A percentile compares a stretch with the other conserved stretches of the same genome.
These are phyloP conservation scores for Kwoniella botswanensis DNA, from an alignment of 768 basidiomycete genomes.

Conservation along the genomic window DNA sequence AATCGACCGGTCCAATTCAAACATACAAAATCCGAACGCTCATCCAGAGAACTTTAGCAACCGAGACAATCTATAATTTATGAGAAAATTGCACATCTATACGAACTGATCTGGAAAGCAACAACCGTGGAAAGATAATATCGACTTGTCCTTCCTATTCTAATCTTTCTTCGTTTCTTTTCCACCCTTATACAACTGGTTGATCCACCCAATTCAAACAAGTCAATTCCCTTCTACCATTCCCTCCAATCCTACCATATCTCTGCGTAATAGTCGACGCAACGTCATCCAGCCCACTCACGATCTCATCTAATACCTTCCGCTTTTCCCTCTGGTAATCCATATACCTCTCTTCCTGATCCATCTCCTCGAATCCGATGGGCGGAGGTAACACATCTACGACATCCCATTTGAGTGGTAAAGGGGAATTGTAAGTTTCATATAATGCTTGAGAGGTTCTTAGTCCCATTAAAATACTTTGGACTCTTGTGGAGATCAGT, in stretches of 20 bases:
- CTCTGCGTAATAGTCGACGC: neutral
- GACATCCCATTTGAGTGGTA: conserved; percentile 6
- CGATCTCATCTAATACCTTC: conserved; percentile 6
- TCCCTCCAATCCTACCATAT: conserved; percentile 8
- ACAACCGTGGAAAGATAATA: no score
- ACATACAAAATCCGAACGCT: no score
- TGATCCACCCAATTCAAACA: conserved; percentile 74
- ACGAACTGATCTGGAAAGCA: no score
- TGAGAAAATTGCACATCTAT: no score
- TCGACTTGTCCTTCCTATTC: no score
- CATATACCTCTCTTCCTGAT: neutral
- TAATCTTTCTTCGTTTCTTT: no score
- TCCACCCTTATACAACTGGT: no score
- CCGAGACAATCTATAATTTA: no score
- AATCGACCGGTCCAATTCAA: neutral
- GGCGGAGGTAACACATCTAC: conserved; percentile 11
- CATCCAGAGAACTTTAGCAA: no score
- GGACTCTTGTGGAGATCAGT: conserved; percentile 3
- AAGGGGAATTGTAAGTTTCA: neutral
- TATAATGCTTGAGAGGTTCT: conserved; percentile 12
- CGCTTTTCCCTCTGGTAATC: conserved; percentile 14
- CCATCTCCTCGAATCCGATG: neutral
- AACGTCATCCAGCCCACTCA: conserved; percentile 9
- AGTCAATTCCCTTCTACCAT: conserved; percentile 61
- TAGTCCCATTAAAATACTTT: conserved; percentile 4